Evolutionary conservation across 2,329 filamentous ascomycete genomes (phyloP), one percentile per base, ranked within the genome.

Genomic region (Aurifilum marmelostoma): DNA sequence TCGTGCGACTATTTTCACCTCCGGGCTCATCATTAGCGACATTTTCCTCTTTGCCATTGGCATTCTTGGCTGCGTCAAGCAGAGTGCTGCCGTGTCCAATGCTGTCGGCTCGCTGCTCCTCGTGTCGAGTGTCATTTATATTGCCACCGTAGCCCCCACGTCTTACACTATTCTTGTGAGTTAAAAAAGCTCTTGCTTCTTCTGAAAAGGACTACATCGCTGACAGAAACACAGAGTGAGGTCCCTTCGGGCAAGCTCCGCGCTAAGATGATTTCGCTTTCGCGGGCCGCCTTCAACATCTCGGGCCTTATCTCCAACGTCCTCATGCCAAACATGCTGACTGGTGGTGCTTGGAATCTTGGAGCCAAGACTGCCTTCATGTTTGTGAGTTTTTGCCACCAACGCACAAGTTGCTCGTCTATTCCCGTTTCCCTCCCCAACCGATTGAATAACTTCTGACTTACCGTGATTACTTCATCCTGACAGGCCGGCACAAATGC

Each of bases 401-500:
- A 7, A 14, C 39, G 39, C 39, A 41, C 39, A n/a, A n/a, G 16
- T 29, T n/a, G n/a, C n/a, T n/a, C n/a, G n/a, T n/a, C 32, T 41
- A 14, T 62, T 9, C 34, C 24, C 59, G 59, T 27, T 62, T 8
- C 59, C 37, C 14, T 62, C 29, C 34, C 37, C n/a, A n/a, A n/a
- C n/a, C n/a, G n/a, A n/a, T n/a, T n/a, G n/a, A n/a, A n/a, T 29
- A 16, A 3, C 11, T 34, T 32, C 59, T 62, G n/a, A 62, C 59
- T n/a, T n/a, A n/a, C 59, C 27, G 39, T 41, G 39, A n/a, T n/a
- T n/a, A n/a, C n/a, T n/a, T 41, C 8, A 62, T 21, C n/a, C 59
- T n/a, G n/a, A n/a, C n/a, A 62, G 59, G 62, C 62, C 24, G 62
- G 62, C 32, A 64, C 62, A 21, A 64, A 64, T 43, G 34, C 41